Percentiles rank a stretch among this genome's conserved stretches.
These are phyloP conservation scores for Rasamsonia emersonii DNA, from an alignment of 2,329 filamentous ascomycete genomes.

Conservation along the genomic window DNA sequence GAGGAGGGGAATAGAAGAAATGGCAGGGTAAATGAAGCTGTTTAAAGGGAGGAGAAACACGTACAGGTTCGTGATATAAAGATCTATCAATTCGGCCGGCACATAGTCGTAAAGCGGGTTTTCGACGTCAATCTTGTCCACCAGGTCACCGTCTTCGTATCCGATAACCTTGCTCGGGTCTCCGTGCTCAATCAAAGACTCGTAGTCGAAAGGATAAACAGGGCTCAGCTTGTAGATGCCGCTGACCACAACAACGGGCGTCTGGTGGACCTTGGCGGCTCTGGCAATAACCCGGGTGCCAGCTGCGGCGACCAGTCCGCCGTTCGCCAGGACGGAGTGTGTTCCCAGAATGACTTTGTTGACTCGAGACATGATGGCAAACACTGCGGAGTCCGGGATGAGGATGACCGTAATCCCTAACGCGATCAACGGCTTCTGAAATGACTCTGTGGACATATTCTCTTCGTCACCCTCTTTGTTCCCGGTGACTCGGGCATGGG, in stretches of 20 bases:
- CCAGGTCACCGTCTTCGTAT: conserved; percentile 70
- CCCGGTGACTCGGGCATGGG: conserved; percentile 55
- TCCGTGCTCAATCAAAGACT: conserved; percentile 77
- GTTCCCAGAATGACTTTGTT: conserved; percentile 92
- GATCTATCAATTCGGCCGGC: conserved; percentile 56
- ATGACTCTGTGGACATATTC: conserved; percentile 38
- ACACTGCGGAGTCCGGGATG: conserved; percentile 75
- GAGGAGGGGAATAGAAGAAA: conserved; percentile 4
- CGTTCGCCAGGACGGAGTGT: conserved; percentile 79
- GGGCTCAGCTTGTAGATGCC: conserved; percentile 93
- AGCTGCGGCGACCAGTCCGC: conserved; percentile 72
- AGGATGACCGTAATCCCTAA: conserved; percentile 75
- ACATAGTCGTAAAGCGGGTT: conserved; percentile 79
- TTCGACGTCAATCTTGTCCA: conserved; percentile 67
- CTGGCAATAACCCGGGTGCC: conserved; percentile 78
- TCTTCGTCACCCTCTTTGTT: conserved; percentile 41
- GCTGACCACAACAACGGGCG: conserved; percentile 78
- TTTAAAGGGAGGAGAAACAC: conserved; percentile 21
- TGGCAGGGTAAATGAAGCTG: not conserved
- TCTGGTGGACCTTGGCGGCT: conserved; percentile 72
- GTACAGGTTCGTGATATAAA: conserved; percentile 69
- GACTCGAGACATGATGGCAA: conserved; percentile 88
- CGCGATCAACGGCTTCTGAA: conserved; percentile 69
- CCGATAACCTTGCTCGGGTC: conserved; percentile 66
- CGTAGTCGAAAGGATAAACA: conserved; percentile 74